Base-by-base conservation (phyloP, 495 filamentous ascomycete species). In the Penicillium manginii region DNA sequence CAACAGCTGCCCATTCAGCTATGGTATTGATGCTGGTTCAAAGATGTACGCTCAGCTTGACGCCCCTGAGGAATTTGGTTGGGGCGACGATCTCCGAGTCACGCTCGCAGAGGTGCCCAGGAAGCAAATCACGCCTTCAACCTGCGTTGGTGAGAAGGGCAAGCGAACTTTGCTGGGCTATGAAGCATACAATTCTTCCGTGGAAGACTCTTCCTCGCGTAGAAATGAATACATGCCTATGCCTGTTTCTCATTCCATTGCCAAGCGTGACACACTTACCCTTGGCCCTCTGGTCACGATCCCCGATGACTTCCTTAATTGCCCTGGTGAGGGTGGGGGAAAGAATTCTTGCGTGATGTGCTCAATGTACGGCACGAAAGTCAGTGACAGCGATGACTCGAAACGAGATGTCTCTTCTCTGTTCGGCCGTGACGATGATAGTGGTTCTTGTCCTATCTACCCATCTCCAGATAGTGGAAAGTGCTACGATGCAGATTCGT, bases 1-100 rank as follows among this genome's bases (percentile, higher is more conserved):
- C 57, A 56, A 58, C 21, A 33, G 32, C 47, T 70, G 67, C 21
- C 65, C 69, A 11, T 70, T 68, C 50, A 61, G 43, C 49, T 73
- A 59, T 32, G 67, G 67, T 10, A 52, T 69, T 32, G 61, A 72
- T 48, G 60, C 62, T 21, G 69, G 69, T 17, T 62, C 57, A 4
- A 50, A 35, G 11, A 48, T 72, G 15, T 67, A 60, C 23, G 66
- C 64, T 0, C 42, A 58, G 22, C 50, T 54, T 9, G 26, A 51
- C 35, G 69, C 61, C 11, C 68, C 66, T 18, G 39, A 54, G 2
- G 18, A 35, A 4, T 66, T 66, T 22, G 55, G 52, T 26, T 26
- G 23, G 23, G 23, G 23, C 23, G 23, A 26, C 35, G 35, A 39
- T 39, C 35, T 39, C 35, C 35, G 35, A 39, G 35, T 39, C 35